A percentile compares a stretch with the other conserved stretches of the same genome.
These are phyloP conservation scores for Atkinsonella hypoxylon DNA, from an alignment of 2,329 filamentous ascomycete genomes.

Conservation along the genomic window DNA sequence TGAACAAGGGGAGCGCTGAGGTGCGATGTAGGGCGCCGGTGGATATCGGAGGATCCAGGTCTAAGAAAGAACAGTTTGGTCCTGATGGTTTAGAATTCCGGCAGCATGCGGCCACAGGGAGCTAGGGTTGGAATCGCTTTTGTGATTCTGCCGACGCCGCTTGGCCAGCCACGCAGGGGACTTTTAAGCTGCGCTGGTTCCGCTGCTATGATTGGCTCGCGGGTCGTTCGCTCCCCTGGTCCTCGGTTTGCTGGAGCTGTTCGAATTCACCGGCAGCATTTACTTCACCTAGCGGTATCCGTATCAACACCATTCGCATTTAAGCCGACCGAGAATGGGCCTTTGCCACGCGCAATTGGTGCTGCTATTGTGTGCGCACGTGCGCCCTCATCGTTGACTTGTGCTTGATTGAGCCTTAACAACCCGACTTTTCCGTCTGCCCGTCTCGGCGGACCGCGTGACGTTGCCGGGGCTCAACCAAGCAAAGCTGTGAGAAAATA, in stretches of 20 bases:
- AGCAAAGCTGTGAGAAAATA: background rate
- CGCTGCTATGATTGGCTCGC: slow-evolving; percentile 5
- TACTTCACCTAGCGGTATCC: background rate
- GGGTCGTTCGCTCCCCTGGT: background rate
- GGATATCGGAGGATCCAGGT: background rate
- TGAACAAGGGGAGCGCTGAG: background rate
- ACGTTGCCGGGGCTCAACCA: background rate
- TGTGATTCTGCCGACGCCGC: slow-evolving; percentile 1
- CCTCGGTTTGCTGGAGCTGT: background rate
- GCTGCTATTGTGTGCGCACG: no score
- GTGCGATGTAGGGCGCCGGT: background rate
- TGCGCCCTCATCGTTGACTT: no score
- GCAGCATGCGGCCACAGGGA: background rate
- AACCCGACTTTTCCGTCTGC: background rate
- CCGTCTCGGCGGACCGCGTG: background rate
- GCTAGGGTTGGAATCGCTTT: background rate
- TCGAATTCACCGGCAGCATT: background rate
- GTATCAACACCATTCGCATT: background rate
- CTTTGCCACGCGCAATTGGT: background rate
- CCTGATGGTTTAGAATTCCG: background rate
- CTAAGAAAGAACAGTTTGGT: background rate
- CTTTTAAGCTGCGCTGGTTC: background rate
- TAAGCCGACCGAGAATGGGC: no score
- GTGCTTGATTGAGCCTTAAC: background rate
- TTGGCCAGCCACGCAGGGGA: background rate